Conservation (phyloP, 2,329 filamentous ascomycete species). For the Nectriaceae sp. region DNA sequence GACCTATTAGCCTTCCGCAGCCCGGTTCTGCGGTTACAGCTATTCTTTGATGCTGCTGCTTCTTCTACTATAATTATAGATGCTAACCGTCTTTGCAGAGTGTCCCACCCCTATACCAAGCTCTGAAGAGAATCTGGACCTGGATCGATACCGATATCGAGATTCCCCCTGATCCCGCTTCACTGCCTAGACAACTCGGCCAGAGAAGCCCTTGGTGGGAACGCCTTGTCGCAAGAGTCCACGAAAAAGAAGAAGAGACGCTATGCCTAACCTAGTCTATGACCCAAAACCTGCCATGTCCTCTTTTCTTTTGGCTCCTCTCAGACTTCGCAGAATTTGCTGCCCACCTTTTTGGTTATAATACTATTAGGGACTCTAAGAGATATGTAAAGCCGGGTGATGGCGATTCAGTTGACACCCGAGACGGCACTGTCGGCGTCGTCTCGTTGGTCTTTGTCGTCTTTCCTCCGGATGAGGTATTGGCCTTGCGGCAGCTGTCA, state of each 20-base stretch:
- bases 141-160: constrained; percentile 36
- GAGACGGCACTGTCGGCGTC: constrained; percentile 42
- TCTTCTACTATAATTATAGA: constrained; percentile 18
- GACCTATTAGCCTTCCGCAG: neutral
- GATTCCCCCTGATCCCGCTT: constrained; percentile 10
- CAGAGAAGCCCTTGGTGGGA: constrained; percentile 43
- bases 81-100: constrained; percentile 33
- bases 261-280: constrained; percentile 40
- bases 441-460: constrained; percentile 31
- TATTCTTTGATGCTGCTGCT: constrained; percentile 13
- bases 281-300: constrained; percentile 14
- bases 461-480: constrained; percentile 38
- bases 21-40: neutral
- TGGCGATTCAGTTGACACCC: constrained; percentile 24
- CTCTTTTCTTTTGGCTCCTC: constrained; percentile 8
- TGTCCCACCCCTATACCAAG: constrained; percentile 39
- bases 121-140: constrained; percentile 35
- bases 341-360: constrained; percentile 29
- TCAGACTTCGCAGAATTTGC: constrained; percentile 24
- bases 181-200: constrained; percentile 25
- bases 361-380: constrained; percentile 11
- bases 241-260: constrained; percentile 34
- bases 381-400: constrained; percentile 10
- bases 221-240: constrained; percentile 35
- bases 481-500: constrained; percentile 33